Percentiles rank a stretch among this genome's conserved stretches.
These are phyloP conservation scores for Trichocomaceae sp. DNA, from an alignment of 2,329 filamentous ascomycete species.

Conservation along the genomic window DNA sequence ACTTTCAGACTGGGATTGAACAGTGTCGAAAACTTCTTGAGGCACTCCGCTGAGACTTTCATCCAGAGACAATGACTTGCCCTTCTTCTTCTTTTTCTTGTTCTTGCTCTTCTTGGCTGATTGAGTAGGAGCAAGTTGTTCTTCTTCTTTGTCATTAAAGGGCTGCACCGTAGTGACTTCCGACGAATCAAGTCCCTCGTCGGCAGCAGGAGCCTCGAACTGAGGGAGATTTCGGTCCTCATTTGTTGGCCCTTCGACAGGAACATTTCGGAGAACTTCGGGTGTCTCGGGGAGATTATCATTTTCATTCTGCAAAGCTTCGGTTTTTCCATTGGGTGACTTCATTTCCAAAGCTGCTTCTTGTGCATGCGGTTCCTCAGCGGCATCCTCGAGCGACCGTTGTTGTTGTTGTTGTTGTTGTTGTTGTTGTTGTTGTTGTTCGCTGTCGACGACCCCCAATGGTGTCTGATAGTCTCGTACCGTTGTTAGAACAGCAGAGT, in stretches of 20 bases:
- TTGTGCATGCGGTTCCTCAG: background rate
- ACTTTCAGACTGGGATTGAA: background rate
- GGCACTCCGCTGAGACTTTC: background rate
- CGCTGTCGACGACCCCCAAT: background rate
- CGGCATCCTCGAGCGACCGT: background rate
- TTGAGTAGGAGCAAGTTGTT: background rate
- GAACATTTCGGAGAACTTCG: background rate
- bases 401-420: background rate
- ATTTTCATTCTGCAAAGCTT: background rate
- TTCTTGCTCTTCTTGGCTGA: constrained; percentile 19
- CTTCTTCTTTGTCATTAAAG: constrained; percentile 2
- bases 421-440: background rate
- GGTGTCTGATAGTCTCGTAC: background rate
- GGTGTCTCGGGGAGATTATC: background rate
- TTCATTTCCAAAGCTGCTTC: background rate
- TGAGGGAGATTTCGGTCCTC: background rate
- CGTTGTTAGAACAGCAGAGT: background rate
- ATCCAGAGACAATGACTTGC: constrained; percentile 14
- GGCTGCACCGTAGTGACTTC: background rate
- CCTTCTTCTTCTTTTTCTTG: constrained; percentile 26
- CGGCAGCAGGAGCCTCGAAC: background rate
- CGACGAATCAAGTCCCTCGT: background rate
- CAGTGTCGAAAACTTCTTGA: constrained; percentile 1
- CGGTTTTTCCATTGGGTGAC: background rate
- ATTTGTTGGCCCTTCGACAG: background rate